Percentiles rank a stretch among this genome's conserved stretches.
phyloP scores from a whole-genome alignment of 768 basidiomycete species.

The Termitomyces bulborhizus region DNA sequence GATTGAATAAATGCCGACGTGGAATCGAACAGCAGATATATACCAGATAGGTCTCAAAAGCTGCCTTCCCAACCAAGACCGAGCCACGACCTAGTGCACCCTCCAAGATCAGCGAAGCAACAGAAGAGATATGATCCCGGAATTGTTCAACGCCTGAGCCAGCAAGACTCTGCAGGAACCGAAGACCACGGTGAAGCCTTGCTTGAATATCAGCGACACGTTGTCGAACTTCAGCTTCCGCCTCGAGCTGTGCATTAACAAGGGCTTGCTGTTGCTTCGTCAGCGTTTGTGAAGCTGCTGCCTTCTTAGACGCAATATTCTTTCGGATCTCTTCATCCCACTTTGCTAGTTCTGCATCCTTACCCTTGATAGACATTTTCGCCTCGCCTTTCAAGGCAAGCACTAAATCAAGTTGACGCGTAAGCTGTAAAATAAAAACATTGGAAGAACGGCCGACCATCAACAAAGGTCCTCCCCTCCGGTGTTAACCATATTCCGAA shows the following conservation, averaged over 20 bases:
- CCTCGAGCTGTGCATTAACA: constrained; percentile 78
- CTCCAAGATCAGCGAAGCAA: constrained; percentile 57
- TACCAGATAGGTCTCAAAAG: constrained; percentile 79
- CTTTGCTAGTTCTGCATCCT: constrained; percentile 82
- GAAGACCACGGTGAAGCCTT: constrained; percentile 59
- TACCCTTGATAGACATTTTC: constrained; percentile 60
- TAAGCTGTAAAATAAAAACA: neutral
- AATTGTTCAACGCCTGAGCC: constrained; percentile 44
- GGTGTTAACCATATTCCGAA: constrained; percentile 84
- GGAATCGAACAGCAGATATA: constrained; percentile 18
- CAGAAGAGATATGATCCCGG: constrained; percentile 44
- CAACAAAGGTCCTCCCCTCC: constrained; percentile 72
- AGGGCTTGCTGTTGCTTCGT: constrained; percentile 83
- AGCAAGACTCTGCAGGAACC: constrained; percentile 62
- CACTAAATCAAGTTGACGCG: constrained; percentile 32
- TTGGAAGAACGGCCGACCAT: constrained; percentile 44
- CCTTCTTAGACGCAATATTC: constrained; percentile 77
- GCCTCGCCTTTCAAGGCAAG: constrained; percentile 54
- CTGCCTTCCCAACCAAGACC: constrained; percentile 52
- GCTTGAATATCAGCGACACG: constrained; percentile 50
- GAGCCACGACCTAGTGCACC: constrained; percentile 58
- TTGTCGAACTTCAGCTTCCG: constrained; percentile 65
- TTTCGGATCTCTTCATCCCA: constrained; percentile 96
- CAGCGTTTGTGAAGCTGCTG: constrained; percentile 39
- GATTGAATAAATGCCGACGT: neutral